Conservation (phyloP, 306 rosid genomes). For the Quercus aquifolioides region DNA sequence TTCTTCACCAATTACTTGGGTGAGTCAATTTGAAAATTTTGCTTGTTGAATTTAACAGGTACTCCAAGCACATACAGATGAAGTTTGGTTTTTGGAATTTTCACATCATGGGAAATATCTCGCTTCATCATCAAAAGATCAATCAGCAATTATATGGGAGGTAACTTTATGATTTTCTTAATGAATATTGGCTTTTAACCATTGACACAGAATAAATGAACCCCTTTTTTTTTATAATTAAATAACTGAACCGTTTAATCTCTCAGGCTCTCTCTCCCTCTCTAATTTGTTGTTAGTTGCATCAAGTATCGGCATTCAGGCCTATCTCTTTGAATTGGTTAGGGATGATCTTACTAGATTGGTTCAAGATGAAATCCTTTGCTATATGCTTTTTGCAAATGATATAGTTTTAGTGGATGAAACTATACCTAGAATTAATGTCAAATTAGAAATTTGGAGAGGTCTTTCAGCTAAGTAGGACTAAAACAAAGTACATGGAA, state of each 20-base stretch:
- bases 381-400: no score
- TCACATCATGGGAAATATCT: conserved; percentile 49
- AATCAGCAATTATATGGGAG: conserved; percentile 56
- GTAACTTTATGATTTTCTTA: conserved; percentile 18
- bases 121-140: conserved; percentile 53
- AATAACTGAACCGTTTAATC: background rate
- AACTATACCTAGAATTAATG: no score
- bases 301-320: no score
- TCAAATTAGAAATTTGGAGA: no score
- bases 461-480: no score
- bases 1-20: background rate
- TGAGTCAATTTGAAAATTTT: background rate
- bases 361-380: no score
- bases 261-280: background rate
- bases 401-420: no score
- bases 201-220: background rate
- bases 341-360: no score
- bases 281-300: background rate
- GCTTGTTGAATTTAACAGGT: conserved; percentile 22
- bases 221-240: background rate
- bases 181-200: background rate
- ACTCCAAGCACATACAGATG: conserved; percentile 45
- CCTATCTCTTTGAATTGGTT: no score
- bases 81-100: conserved; percentile 58
- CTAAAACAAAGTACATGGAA: no score